Percentiles rank a stretch among this genome's conserved stretches.
These are phyloP conservation scores for Oenanthe javanica DNA, from an alignment of 140 eudicot species.

Conservation along the genomic window DNA sequence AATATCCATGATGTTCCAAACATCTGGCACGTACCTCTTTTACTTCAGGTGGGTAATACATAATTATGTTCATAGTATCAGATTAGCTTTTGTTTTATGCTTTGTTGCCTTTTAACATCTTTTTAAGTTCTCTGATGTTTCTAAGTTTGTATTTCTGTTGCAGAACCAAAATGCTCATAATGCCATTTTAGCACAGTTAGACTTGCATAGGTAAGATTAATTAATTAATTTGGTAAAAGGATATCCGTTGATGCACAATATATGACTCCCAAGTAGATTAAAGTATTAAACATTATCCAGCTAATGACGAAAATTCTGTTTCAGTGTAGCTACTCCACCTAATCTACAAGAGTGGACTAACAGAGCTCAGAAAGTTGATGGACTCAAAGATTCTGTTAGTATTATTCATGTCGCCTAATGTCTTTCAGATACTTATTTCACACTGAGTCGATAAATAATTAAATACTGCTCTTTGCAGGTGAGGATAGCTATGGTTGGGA, in stretches of 20 bases:
- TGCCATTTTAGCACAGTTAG: conserved; percentile 66
- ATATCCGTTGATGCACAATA: background rate
- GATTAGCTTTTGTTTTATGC: background rate
- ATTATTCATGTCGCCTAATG: conserved; percentile 3
- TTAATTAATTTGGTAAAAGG: background rate
- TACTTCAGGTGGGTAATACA: conserved; percentile 61
- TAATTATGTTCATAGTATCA: background rate
- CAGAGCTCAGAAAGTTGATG: conserved; percentile 82
- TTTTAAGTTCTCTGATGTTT: conserved; percentile 8
- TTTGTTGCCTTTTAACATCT: background rate
- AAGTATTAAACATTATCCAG: conserved; percentile 13
- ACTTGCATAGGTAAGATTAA: conserved; percentile 50
- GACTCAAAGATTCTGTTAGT: conserved; percentile 67
- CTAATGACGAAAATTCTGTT: conserved; percentile 13
- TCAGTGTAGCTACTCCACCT: conserved; percentile 74
- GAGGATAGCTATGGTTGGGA: conserved; percentile 94
- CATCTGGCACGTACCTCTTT: conserved; percentile 92
- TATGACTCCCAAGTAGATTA: background rate
- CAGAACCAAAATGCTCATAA: conserved; percentile 92
- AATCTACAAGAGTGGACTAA: conserved; percentile 82
- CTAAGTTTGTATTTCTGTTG: conserved; percentile 12
- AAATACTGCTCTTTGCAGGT: conserved; percentile 39
- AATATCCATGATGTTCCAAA: conserved; percentile 94
- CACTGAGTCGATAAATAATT: conserved; percentile 1
- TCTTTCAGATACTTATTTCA: background rate